Evolutionary conservation across 805 yeast genomes (phyloP).

Genomic region (Starmerella apicola): DNA sequence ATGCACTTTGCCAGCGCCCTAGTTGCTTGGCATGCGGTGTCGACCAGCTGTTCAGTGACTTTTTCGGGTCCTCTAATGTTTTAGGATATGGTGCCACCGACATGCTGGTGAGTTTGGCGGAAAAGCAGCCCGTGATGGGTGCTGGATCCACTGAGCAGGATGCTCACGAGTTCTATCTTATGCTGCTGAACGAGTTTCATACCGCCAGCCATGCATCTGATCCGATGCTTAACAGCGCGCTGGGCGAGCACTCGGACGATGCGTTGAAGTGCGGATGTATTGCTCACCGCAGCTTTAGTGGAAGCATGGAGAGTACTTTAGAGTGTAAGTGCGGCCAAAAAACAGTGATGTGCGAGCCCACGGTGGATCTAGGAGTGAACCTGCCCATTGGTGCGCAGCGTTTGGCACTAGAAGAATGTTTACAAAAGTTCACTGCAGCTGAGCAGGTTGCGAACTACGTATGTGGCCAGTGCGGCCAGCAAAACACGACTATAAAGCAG

Average conservation of each 20-base stretch:
- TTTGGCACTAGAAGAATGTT: conserved; percentile 45
- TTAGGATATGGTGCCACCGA: conserved; percentile 74
- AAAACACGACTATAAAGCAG: conserved; percentile 59
- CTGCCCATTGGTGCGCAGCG: conserved; percentile 29
- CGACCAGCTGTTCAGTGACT: conserved; percentile 62
- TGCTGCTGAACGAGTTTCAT: conserved; percentile 75
- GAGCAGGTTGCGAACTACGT: conserved; percentile 69
- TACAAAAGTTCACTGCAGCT: conserved; percentile 60
- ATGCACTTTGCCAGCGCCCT: conserved; percentile 31
- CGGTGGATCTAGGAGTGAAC: conserved; percentile 79
- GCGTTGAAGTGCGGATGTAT: conserved; percentile 53
- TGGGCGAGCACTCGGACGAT: conserved; percentile 7
- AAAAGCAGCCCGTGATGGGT: conserved; percentile 41
- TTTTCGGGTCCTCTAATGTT: conserved; percentile 50
- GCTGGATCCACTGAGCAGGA: conserved; percentile 98
- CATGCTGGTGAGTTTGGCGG: conserved; percentile 77
- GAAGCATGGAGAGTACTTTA: conserved; percentile 69
- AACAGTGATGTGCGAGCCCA: conserved; percentile 72
- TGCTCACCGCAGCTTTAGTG: conserved; percentile 71
- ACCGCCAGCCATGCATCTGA: conserved; percentile 1
- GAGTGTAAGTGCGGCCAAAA: conserved; percentile 48
- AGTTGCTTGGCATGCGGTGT: conserved; percentile 74
- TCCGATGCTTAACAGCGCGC: not conserved
- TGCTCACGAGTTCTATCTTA: conserved; percentile 97
- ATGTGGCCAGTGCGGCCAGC: conserved; percentile 53